Base-by-base conservation (phyloP, 1,139 yeast species). In the Magnusiomyces magnusii region DNA sequence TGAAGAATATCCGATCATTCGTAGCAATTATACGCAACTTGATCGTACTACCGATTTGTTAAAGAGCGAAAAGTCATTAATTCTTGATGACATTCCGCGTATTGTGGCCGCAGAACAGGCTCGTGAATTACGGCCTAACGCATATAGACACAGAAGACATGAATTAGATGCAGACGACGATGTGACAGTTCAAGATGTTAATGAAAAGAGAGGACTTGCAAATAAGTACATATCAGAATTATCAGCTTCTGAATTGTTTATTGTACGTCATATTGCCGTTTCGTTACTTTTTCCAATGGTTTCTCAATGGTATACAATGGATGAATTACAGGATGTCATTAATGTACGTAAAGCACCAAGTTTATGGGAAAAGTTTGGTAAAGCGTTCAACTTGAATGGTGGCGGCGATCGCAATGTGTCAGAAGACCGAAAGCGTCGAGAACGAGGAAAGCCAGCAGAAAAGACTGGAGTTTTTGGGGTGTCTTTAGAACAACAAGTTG, bases 41-140 rank as follows among this genome's bases (percentile, higher is more conserved):
- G 77, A 73, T 53, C 71, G 74, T n/a, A 85, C 92, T 0, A 84
- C 91, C 0, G 87, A 85, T 64, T 75, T 87, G 56, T 78, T 89
- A 61, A 84, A 86, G 68, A 88, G 85, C 68, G 96, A 92, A 66
- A 88, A 88, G 66, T 86, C 95, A 0, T 80, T 93, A 59, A 92
- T 97, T 0, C 79, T 93, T 67, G 99, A 93, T 72, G 99, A 93
- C 73, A 93, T 93, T 66, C 97, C 98, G 5, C 80, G 98, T 65
- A 92, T 93, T 68, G 98, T 93, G 13, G 96, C 97, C 1, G 95
- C 97, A 3, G 98, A 93, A 68, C 97, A 92, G 72, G 97, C 98
- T 0, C 79, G 97, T 64, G 97, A 90, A 64, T 86, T 89, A 51
- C 53, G 60, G 41, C 63, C 63, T 2, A 57, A 57, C 36, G 62